Evolutionary conservation across 2,329 filamentous ascomycete species (phyloP).

Genomic region (Rutstroemia sp.): DNA sequence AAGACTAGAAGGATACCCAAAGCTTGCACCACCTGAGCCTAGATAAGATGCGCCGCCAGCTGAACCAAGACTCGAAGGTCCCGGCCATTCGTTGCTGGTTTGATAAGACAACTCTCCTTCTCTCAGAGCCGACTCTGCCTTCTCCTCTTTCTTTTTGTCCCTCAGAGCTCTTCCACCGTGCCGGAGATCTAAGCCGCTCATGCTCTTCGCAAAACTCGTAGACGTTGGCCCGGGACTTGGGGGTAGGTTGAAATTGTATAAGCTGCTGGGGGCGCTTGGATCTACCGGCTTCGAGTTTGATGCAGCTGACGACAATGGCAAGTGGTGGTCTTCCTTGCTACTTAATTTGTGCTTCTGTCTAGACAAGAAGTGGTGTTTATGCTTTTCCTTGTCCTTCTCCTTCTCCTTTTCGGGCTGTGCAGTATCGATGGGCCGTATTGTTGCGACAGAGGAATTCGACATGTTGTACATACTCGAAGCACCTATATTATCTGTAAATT

Average conservation of each 20-base stretch:
- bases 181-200: conserved; percentile 71
- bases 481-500: conserved; percentile 31
- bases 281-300: conserved; percentile 73
- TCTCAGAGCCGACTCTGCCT: conserved; percentile 31
- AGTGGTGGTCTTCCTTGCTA: conserved; percentile 63
- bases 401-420: conserved; percentile 39
- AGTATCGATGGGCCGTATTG: conserved; percentile 58
- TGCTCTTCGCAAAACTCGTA: conserved; percentile 68
- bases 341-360: conserved; percentile 72
- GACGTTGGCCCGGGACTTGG: conserved; percentile 60
- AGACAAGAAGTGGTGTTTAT: conserved; percentile 73
- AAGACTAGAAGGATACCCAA: conserved; percentile 30
- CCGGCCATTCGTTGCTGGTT: conserved; percentile 39
- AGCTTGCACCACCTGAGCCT: conserved; percentile 13
- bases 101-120: conserved; percentile 29
- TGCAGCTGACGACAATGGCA: conserved; percentile 67
- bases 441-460: conserved; percentile 70
- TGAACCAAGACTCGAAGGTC: conserved; percentile 44
- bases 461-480: conserved; percentile 61
- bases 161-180: conserved; percentile 69
- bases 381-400: conserved; percentile 58
- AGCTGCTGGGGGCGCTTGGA: conserved; percentile 63
- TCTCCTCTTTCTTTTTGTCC: conserved; percentile 75
- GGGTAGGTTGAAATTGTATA: conserved; percentile 73
- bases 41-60: conserved; percentile 34